Evolutionary conservation across 2,329 filamentous ascomycete species (phyloP).

Genomic region (Fusarium sacchari): DNA sequence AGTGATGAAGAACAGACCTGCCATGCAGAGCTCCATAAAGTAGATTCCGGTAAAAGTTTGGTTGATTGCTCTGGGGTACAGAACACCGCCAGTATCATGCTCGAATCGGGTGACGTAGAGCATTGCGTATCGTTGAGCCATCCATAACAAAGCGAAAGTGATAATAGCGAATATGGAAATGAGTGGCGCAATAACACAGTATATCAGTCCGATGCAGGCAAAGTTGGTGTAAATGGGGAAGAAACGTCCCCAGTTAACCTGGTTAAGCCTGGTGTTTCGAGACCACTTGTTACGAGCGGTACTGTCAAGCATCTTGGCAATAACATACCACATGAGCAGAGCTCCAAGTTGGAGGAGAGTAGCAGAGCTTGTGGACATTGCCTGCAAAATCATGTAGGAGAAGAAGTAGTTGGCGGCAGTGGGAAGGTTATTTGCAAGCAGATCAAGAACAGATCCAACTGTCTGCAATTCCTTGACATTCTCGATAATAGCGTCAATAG

Average conservation of each 20-base stretch:
- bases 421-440: conserved; percentile 82
- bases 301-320: conserved; percentile 83
- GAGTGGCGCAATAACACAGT: conserved; percentile 87
- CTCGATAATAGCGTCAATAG: conserved; percentile 62
- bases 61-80: conserved; percentile 93
- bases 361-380: conserved; percentile 88
- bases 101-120: conserved; percentile 92
- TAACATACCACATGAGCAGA: conserved; percentile 81
- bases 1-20: conserved; percentile 89
- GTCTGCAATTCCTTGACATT: conserved; percentile 58
- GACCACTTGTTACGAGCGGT: conserved; percentile 86
- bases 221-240: conserved; percentile 98
- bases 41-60: conserved; percentile 96
- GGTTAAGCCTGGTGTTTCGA: conserved; percentile 80
- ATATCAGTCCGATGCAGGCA: conserved; percentile 90
- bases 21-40: conserved; percentile 89
- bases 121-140: conserved; percentile 96
- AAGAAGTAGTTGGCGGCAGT: conserved; percentile 97
- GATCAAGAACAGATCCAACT: conserved; percentile 72
- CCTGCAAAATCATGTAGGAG: conserved; percentile 96
- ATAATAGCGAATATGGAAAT: conserved; percentile 94
- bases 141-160: conserved; percentile 90
- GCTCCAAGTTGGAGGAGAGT: conserved; percentile 86
- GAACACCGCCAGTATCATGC: conserved; percentile 88
- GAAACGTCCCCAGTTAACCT: conserved; percentile 89